These are phyloP conservation scores for Rhodotorula glutinis DNA, from an alignment of 1,284 basidiomycete genomes.

Conservation along the genomic window DNA sequence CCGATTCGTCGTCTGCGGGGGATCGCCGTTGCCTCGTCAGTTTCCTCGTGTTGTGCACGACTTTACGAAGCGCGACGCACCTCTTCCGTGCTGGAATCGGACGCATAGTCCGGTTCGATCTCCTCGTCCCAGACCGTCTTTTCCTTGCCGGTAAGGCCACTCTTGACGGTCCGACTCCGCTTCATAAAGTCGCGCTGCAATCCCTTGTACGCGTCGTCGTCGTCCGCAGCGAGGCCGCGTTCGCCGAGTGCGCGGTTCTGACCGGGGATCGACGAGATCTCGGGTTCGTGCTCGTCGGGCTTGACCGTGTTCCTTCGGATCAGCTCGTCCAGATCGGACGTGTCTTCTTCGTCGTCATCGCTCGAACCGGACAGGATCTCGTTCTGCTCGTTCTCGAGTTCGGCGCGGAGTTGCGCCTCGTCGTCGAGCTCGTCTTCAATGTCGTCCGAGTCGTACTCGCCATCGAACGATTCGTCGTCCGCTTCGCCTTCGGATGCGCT, in stretches of 20 bases:
- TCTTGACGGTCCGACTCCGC: slow-evolving; percentile 55
- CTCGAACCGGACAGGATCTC: slow-evolving; percentile 45
- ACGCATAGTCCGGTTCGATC: slow-evolving; percentile 94
- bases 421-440: slow-evolving; percentile 48
- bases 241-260: slow-evolving; percentile 47
- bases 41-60: slow-evolving; percentile 13
- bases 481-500: slow-evolving; percentile 49
- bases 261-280: slow-evolving; percentile 32
- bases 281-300: slow-evolving; percentile 47
- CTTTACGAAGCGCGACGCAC: slow-evolving; percentile 51
- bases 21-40: not conserved
- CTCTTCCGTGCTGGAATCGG: slow-evolving; percentile 95
- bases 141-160: slow-evolving; percentile 78
- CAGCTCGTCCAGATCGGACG: slow-evolving; percentile 35
- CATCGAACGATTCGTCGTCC: slow-evolving; percentile 55
- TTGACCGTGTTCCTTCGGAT: slow-evolving; percentile 47
- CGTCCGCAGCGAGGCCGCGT: slow-evolving; percentile 42
- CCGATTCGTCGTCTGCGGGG: slow-evolving; percentile 75
- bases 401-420: slow-evolving; percentile 47
- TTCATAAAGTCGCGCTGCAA: slow-evolving; percentile 47
- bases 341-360: slow-evolving; percentile 34
- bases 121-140: slow-evolving; percentile 83
- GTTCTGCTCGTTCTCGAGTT: slow-evolving; percentile 49
- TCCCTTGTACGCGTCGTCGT: slow-evolving; percentile 46
- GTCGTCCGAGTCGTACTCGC: slow-evolving; percentile 50